A percentile compares a stretch with the other conserved stretches of the same genome.
Conservation (phyloP, 345 rosid genomes). For the Garcia nutans region DNA sequence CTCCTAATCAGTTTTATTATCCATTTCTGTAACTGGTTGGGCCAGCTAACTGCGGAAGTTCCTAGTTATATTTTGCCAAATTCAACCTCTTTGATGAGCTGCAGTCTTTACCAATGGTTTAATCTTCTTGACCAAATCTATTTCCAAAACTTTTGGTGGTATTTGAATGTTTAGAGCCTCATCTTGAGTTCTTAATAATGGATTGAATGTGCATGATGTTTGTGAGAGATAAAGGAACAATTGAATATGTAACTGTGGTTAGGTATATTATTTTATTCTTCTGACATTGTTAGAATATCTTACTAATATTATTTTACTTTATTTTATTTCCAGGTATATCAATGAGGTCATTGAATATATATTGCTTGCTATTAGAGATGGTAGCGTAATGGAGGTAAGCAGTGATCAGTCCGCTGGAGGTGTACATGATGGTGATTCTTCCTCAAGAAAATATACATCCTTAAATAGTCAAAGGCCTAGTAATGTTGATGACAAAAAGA, state of each 20-base stretch:
- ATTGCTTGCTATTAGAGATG: constrained; percentile 57
- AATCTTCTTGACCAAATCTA: background rate
- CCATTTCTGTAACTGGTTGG: too few relatives aligned
- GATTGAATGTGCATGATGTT: background rate
- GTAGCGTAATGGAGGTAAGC: constrained; percentile 36
- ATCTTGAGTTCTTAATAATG: background rate
- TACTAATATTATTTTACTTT: background rate
- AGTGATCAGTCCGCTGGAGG: constrained; percentile 46
- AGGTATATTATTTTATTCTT: background rate
- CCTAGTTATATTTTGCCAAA: too few relatives aligned
- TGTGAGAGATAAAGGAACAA: background rate
- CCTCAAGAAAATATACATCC: constrained; percentile 32
- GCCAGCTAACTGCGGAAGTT: too few relatives aligned
- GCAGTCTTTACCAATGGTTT: too few relatives aligned
- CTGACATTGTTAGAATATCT: background rate
- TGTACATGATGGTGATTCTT: constrained; percentile 30
- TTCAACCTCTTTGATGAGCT: too few relatives aligned
- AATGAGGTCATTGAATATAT: constrained; percentile 79
- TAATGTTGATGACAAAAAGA: background rate
- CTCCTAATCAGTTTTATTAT: too few relatives aligned
- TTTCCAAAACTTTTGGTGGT: background rate
- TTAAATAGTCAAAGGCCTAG: constrained; percentile 18
- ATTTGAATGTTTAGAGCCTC: background rate
- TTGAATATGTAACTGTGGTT: background rate
- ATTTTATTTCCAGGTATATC: constrained; percentile 55